A percentile compares a stretch with the other conserved stretches of the same genome.
These are phyloP conservation scores for Nitzschia palea DNA, from an alignment of 108 stramenopile species.

Conservation along the genomic window DNA sequence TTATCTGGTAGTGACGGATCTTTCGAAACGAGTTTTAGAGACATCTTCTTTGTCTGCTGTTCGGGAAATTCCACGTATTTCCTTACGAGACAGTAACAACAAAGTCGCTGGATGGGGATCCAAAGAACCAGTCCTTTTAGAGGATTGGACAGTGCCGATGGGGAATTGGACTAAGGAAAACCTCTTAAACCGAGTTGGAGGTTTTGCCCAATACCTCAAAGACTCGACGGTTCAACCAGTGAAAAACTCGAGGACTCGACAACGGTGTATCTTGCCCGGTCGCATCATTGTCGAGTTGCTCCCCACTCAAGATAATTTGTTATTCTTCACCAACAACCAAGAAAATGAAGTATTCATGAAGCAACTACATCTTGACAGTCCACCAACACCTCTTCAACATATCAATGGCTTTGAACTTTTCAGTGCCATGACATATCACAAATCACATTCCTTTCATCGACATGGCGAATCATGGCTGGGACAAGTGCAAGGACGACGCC, in stretches of 20 bases:
- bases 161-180: slow-evolving; percentile 18
- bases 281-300: slow-evolving; percentile 14
- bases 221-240: slow-evolving; percentile 35
- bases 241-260: slow-evolving; percentile 6
- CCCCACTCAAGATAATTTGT: slow-evolving; percentile 7
- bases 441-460: slow-evolving; percentile 44
- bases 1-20: too few relatives aligned
- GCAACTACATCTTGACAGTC: slow-evolving; percentile 19
- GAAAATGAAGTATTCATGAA: slow-evolving; percentile 41
- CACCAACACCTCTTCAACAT: slow-evolving; percentile 21
- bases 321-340: slow-evolving; percentile 50
- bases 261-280: slow-evolving; percentile 15
- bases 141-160: not conserved
- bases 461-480: slow-evolving; percentile 50
- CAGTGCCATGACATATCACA: slow-evolving; percentile 23
- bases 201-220: slow-evolving; percentile 42
- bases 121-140: not conserved
- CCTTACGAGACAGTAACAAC: slow-evolving; percentile 13
- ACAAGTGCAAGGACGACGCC: slow-evolving; percentile 33
- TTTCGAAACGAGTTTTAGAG: too few relatives aligned
- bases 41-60: too few relatives aligned
- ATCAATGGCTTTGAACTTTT: slow-evolving; percentile 39
- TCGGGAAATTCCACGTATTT: too few relatives aligned
- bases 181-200: slow-evolving; percentile 21
- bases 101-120: slow-evolving; percentile 4